Base-by-base conservation (phyloP, 805 yeast species). In the Aciculoconidium aculeatum region DNA sequence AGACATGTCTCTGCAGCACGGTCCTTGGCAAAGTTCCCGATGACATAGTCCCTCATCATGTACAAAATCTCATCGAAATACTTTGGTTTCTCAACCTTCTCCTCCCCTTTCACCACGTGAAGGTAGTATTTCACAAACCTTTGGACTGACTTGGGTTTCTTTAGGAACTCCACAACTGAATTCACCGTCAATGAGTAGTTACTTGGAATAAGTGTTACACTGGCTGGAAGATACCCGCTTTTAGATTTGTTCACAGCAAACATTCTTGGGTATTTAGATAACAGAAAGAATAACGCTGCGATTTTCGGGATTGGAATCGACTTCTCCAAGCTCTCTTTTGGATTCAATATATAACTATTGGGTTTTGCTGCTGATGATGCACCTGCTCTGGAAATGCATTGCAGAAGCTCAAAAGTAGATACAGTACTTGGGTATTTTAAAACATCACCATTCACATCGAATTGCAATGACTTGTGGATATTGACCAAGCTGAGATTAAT, bases 31-130 rank as follows among this genome's bases (percentile, higher is more conserved):
- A 70, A 44, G 26, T 77, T 75, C 0, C 77, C 80, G 5, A 74
- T 70, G 3, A 73, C 65, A 46, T 72, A 80, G 23, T 72, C 71
- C 35, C 67, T 70, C 31, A 80, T 45, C 26, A 79, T 38, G 12
- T 55, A 57, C 9, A 77, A 44, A 4, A 72, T 51, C 1, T 63
- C 61, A 0, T 60, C 49, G 29, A 47, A 55, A 21, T 38, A 39
- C 9, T 22, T 21, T 4, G 58, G 53, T 16, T 28, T 27, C 7
- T 30, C 25, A 13, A 21, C 12, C 16, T 9, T 13, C 16, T 19
- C 16, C 1, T 35, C 5, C 11, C 17, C 17, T 4, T 35, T 39
- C n/a, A 35, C 16, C 2, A 23, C 13, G 2, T 26, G 26, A 4
- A 42, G 35, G 13, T 45, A 44, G 29, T 44, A 48, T 10, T 43